Conservation (phyloP, 257 asterid genomes). For the Vinca minor region DNA sequence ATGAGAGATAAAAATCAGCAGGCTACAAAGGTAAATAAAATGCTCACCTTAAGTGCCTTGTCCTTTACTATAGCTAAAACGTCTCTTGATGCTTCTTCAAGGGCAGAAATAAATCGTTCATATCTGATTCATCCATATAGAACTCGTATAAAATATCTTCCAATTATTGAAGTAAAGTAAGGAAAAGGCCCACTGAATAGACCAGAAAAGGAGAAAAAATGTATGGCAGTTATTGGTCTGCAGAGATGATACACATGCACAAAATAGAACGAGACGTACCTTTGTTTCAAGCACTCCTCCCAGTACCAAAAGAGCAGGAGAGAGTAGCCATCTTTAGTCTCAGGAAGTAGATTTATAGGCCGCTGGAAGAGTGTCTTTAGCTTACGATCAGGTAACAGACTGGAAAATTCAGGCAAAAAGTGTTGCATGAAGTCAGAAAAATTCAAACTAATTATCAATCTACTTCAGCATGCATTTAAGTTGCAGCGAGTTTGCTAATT, state of each 20-base stretch:
- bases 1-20: neutral
- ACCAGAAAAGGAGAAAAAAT: neutral
- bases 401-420: slow-evolving; percentile 25
- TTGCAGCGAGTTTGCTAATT: neutral
- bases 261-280: slow-evolving; percentile 34
- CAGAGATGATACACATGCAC: no score
- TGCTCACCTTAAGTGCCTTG: slow-evolving; percentile 77
- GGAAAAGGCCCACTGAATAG: neutral
- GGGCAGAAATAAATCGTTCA: slow-evolving; percentile 60
- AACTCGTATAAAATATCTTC: neutral
- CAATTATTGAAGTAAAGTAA: neutral
- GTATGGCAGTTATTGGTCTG: neutral
- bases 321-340: slow-evolving; percentile 78
- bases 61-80: slow-evolving; percentile 67
- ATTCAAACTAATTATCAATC: neutral
- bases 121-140: slow-evolving; percentile 38
- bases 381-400: slow-evolving; percentile 86
- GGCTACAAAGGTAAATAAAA: slow-evolving; percentile 1
- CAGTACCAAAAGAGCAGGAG: slow-evolving; percentile 87
- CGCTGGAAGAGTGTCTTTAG: slow-evolving; percentile 68
- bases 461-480: neutral
- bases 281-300: slow-evolving; percentile 89
- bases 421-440: neutral
- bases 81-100: slow-evolving; percentile 88
- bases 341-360: slow-evolving; percentile 74